Evolutionary conservation across 345 rosid genomes (phyloP).

Genomic region (Microthlaspi erraticum): DNA sequence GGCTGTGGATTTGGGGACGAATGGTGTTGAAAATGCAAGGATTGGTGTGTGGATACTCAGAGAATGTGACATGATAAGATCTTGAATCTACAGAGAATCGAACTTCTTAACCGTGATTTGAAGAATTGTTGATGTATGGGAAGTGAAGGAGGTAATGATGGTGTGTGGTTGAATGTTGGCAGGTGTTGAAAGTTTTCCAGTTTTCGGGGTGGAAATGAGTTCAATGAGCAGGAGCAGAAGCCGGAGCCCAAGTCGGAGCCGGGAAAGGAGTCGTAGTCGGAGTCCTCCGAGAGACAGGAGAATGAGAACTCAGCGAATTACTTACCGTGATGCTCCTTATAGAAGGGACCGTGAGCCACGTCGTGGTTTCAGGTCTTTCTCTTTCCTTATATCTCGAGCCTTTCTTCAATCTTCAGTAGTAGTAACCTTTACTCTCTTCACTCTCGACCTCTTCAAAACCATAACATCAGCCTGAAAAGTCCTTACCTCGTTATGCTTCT

Average conservation of each 20-base stretch:
- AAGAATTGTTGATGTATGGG: conserved; percentile 21
- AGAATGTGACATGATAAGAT: conserved; percentile 20
- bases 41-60: conserved; percentile 16
- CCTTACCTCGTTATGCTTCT: background rate
- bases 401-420: conserved; percentile 25
- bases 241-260: conserved; percentile 78
- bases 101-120: background rate
- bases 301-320: conserved; percentile 78
- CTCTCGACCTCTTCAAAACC: conserved; percentile 11
- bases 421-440: conserved; percentile 22
- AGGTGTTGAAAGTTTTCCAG: conserved; percentile 31
- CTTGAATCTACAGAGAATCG: background rate
- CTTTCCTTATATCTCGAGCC: conserved; percentile 33
- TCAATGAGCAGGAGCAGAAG: conserved; percentile 73
- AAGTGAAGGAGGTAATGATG: conserved; percentile 42
- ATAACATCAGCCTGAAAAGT: background rate
- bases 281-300: conserved; percentile 93
- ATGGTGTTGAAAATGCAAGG: conserved; percentile 14
- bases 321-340: conserved; percentile 94
- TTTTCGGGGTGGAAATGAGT: conserved; percentile 31
- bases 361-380: conserved; percentile 81
- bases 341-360: conserved; percentile 69
- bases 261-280: conserved; percentile 79
- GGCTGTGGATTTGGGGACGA: conserved; percentile 6
- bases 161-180: conserved; percentile 49